A percentile compares a stretch with the other conserved stretches of the same genome.
These are phyloP conservation scores for Aphanocladium album DNA, from an alignment of 2,329 filamentous ascomycete species.

Conservation along the genomic window DNA sequence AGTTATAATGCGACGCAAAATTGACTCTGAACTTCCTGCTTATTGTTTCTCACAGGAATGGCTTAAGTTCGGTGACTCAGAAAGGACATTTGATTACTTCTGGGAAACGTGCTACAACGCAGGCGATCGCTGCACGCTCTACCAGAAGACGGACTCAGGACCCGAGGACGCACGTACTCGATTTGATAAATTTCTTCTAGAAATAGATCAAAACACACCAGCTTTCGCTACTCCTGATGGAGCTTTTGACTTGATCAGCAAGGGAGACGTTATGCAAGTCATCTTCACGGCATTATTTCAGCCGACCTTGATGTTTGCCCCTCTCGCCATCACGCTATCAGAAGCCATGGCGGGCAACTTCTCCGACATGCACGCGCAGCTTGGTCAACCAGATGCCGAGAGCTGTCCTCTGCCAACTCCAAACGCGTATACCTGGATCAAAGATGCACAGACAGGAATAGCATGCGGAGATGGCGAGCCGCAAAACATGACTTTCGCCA, in stretches of 20 bases:
- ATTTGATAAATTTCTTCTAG: no score
- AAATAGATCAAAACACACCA: no score
- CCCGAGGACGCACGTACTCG: no score
- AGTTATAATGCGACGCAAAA: no score
- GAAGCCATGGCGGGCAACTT: slow-evolving; percentile 1
- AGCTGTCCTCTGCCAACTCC: no score
- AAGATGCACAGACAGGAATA: not conserved
- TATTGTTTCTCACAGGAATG: not conserved
- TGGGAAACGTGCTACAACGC: slow-evolving; percentile 27
- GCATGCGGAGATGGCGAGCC: slow-evolving; percentile 20
- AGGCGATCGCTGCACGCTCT: slow-evolving; percentile 12
- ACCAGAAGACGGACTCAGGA: slow-evolving; percentile 1
- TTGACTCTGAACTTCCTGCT: not conserved
- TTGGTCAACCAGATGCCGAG: not conserved
- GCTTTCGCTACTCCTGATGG: no score
- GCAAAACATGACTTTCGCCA: slow-evolving; percentile 13
- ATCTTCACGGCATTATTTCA: no score
- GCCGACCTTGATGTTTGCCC: no score
- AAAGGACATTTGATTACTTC: slow-evolving; percentile 24
- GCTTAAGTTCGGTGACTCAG: slow-evolving; percentile 21
- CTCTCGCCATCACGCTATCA: slow-evolving; percentile 3
- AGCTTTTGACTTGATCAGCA: no score
- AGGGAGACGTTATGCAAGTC: no score
- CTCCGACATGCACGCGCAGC: not conserved
- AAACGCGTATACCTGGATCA: not conserved